A percentile compares a stretch with the other conserved stretches of the same genome.
Conservation (phyloP, 495 filamentous ascomycete genomes). For the Penicillium angulare region DNA sequence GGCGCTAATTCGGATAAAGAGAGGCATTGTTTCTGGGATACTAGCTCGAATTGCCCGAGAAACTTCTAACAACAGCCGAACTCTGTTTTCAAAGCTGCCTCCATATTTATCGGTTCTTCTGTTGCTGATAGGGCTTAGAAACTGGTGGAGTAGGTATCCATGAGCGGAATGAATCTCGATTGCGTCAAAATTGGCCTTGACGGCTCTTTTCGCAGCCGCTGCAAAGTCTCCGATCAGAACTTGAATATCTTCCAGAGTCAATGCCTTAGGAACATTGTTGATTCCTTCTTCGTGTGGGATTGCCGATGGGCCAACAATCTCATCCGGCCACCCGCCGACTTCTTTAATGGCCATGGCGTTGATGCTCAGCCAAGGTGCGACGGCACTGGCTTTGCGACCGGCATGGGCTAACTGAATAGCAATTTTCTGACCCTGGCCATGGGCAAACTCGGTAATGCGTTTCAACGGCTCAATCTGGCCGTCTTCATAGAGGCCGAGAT, state of each 20-base stretch:
- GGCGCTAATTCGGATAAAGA: slow-evolving; percentile 63
- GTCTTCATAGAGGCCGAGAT: slow-evolving; percentile 71
- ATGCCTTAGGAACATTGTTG: slow-evolving; percentile 49
- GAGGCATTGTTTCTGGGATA: slow-evolving; percentile 58
- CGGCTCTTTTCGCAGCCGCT: slow-evolving; percentile 51
- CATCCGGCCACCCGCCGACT: slow-evolving; percentile 59
- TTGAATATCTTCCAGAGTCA: slow-evolving; percentile 57
- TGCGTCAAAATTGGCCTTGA: slow-evolving; percentile 58
- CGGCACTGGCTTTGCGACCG: slow-evolving; percentile 67
- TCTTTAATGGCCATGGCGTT: slow-evolving; percentile 46
- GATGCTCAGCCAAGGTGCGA: slow-evolving; percentile 61
- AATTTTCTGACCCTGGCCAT: slow-evolving; percentile 67
- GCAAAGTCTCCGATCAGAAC: slow-evolving; percentile 55
- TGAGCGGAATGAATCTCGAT: slow-evolving; percentile 59
- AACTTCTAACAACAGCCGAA: slow-evolving; percentile 58
- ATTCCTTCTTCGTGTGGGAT: slow-evolving; percentile 51
- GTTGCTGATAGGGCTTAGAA: slow-evolving; percentile 62
- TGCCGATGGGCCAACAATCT: slow-evolving; percentile 47
- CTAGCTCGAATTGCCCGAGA: slow-evolving; percentile 51
- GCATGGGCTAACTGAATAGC: slow-evolving; percentile 76
- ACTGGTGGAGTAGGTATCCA: slow-evolving; percentile 65
- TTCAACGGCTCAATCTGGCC: slow-evolving; percentile 61
- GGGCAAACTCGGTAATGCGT: slow-evolving; percentile 66
- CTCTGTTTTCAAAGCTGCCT: slow-evolving; percentile 63
- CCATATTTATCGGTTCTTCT: slow-evolving; percentile 64